A percentile compares a stretch with the other conserved stretches of the same genome.
Evolutionary conservation across 352 stramenopile species (phyloP).

Genomic region (Phytophthora uliginosa): DNA sequence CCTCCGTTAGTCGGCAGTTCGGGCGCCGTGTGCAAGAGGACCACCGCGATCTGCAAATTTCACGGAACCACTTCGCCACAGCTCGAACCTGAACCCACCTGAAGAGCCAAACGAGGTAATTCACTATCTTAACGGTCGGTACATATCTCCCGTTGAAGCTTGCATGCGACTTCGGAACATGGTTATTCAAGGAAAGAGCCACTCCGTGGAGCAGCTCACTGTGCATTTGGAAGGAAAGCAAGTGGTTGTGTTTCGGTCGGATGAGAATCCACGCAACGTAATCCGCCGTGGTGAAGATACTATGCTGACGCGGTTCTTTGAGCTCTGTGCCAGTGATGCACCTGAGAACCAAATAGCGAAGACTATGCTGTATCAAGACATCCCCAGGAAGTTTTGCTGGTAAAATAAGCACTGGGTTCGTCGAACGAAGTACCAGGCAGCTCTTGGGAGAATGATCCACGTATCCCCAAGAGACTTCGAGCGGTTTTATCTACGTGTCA

Average conservation of each 20-base stretch:
- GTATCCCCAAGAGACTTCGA: constrained; percentile 23
- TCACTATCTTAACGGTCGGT: constrained; percentile 33
- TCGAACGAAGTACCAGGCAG: constrained; percentile 14
- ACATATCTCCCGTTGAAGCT: constrained; percentile 45
- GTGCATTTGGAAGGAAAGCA: background rate
- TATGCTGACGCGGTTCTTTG: constrained; percentile 18
- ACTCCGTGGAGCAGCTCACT: background rate
- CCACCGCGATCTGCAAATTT: no score
- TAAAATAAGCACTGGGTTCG: constrained; percentile 16
- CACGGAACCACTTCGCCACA: no score
- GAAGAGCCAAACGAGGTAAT: constrained; percentile 33
- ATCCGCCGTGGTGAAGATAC: background rate
- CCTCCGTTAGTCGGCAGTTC: no score
- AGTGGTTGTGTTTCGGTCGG: background rate
- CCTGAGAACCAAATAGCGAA: constrained; percentile 16
- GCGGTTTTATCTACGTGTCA: constrained; percentile 35
- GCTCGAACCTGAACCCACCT: background rate
- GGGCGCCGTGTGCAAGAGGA: no score
- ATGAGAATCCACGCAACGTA: background rate
- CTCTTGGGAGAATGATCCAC: constrained; percentile 32
- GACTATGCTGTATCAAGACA: constrained; percentile 30
- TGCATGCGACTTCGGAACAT: constrained; percentile 26
- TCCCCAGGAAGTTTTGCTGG: constrained; percentile 13
- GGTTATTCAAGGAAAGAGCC: background rate
- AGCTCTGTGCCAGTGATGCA: constrained; percentile 14